Conservation (phyloP, 2,329 filamentous ascomycete species). For the Ceratocystis eucalypticola region DNA sequence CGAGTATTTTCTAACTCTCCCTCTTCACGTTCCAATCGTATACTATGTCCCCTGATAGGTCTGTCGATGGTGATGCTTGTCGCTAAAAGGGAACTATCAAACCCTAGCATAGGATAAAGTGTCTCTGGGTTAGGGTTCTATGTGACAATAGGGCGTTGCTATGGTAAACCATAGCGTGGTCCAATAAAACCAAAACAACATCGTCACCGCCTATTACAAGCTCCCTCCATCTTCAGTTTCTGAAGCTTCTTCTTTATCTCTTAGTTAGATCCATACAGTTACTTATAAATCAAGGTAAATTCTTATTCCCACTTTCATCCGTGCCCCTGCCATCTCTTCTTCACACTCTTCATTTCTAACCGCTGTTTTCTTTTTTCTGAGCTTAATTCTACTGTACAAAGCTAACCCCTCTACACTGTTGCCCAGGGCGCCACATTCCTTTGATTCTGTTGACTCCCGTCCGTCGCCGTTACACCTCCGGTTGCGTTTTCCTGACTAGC, state of each 20-base stretch:
- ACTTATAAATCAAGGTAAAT: background rate
- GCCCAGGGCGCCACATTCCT: constrained; percentile 1
- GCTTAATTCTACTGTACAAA: background rate
- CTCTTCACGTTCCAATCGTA: background rate
- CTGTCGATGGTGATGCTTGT: background rate
- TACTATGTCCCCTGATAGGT: background rate
- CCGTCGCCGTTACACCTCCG: background rate
- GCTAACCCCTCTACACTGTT: background rate
- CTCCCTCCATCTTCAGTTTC: background rate
- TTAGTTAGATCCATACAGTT: background rate
- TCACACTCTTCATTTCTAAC: background rate
- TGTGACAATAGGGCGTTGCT: background rate
- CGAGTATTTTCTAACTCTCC: background rate
- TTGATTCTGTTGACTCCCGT: background rate
- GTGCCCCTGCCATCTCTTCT: background rate
- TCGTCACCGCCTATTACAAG: background rate
- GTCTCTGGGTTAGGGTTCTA: background rate
- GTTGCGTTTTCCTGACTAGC: background rate
- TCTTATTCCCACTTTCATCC: background rate
- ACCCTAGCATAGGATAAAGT: background rate
- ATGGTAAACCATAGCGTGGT: constrained; percentile 4
- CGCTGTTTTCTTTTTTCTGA: background rate
- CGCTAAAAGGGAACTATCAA: no score
- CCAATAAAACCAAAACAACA: background rate
- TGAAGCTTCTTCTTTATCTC: background rate